Evolutionary conservation across 75 land plant species (phyloP).

Genomic region (Pinus albicaulis): DNA sequence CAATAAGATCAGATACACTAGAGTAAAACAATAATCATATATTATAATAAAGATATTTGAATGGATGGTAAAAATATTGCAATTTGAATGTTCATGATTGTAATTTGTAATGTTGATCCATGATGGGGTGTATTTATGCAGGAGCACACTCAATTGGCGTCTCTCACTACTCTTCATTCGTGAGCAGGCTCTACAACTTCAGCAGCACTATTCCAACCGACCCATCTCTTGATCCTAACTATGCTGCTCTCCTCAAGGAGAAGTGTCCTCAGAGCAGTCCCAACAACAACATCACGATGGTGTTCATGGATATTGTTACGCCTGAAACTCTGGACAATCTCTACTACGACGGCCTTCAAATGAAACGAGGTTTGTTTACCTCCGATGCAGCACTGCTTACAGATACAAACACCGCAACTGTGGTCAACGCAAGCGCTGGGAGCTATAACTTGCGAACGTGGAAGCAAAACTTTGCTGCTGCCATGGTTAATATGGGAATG

Average conservation of each 20-base stretch:
- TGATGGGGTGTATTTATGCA: too few species aligned
- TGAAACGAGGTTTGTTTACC: too few species aligned
- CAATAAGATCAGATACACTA: too few species aligned
- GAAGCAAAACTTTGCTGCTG: conserved; percentile 5
- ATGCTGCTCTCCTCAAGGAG: conserved; percentile 18
- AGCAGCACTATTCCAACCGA: conserved; percentile 15
- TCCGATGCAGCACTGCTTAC: too few species aligned
- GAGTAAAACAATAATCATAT: too few species aligned
- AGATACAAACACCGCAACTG: conserved; percentile 22
- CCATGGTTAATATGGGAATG: conserved; percentile 47
- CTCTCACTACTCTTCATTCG: neutral
- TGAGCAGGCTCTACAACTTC: conserved; percentile 9
- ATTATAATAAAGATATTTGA: too few species aligned
- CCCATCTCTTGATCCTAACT: conserved; percentile 29
- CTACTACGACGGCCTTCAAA: conserved; percentile 35
- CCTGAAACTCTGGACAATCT: conserved; percentile 35
- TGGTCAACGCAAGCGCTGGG: conserved; percentile 34
- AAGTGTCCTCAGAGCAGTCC: conserved; percentile 19
- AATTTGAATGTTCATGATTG: too few species aligned
- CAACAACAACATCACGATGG: neutral
- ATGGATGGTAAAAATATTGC: too few species aligned
- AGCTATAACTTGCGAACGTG: conserved; percentile 29
- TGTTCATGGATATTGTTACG: conserved; percentile 10
- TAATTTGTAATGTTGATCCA: too few species aligned
- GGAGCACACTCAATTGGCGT: conserved; percentile 53